These are phyloP conservation scores for Aphanoascus verrucosus DNA, from an alignment of 2,329 filamentous ascomycete genomes.

Conservation along the genomic window DNA sequence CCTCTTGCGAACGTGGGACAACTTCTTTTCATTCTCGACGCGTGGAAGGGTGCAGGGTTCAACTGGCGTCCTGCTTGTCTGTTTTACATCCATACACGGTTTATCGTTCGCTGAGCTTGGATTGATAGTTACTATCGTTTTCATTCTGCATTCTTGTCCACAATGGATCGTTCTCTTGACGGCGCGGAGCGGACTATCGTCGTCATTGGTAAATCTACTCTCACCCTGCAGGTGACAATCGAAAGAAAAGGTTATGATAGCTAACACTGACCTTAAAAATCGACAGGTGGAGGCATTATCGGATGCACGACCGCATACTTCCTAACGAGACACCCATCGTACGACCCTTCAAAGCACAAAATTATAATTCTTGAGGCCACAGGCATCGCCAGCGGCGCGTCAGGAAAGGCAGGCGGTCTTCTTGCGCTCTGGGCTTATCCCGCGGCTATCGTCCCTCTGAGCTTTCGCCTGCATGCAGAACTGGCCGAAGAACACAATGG, in stretches of 20 bases:
- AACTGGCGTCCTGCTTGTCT: no score
- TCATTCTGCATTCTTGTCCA: background rate
- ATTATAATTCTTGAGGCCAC: slow-evolving; percentile 82
- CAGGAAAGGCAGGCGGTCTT: slow-evolving; percentile 86
- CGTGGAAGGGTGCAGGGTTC: no score
- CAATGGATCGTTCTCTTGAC: background rate
- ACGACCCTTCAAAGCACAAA: slow-evolving; percentile 60
- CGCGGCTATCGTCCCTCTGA: slow-evolving; percentile 68
- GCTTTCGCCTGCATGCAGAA: slow-evolving; percentile 71
- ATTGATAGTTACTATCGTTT: background rate
- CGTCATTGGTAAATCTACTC: slow-evolving; percentile 28
- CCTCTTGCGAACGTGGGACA: no score
- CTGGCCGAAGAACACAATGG: slow-evolving; percentile 77
- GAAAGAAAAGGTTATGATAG: background rate
- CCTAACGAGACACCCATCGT: slow-evolving; percentile 73
- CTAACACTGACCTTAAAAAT: background rate
- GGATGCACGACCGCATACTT: slow-evolving; percentile 87
- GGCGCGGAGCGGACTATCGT: slow-evolving; percentile 30
- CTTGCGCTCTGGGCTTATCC: slow-evolving; percentile 90
- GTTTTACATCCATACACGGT: no score
- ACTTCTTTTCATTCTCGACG: no score
- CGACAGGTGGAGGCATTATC: slow-evolving; percentile 76
- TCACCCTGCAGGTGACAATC: background rate
- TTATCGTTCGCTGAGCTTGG: no score
- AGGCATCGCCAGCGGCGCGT: slow-evolving; percentile 77